Conservation (phyloP, 2,329 filamentous ascomycete species). For the Plectosphaerella sp. region DNA sequence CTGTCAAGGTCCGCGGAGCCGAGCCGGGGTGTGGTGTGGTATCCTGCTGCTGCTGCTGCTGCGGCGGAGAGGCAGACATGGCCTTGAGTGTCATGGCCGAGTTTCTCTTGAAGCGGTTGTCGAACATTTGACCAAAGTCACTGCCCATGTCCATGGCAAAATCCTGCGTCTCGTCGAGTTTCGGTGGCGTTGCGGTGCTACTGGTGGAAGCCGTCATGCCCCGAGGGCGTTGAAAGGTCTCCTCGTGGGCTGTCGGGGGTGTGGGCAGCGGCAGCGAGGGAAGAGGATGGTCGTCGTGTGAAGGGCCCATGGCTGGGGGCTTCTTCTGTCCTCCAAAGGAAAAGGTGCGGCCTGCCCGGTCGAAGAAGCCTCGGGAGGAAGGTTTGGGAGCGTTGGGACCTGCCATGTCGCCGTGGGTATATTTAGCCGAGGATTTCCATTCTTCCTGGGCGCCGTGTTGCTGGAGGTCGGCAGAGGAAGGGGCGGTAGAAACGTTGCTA, state of each 20-base stretch:
- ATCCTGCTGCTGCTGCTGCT: conserved; percentile 39
- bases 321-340: conserved; percentile 57
- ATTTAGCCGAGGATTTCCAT: conserved; percentile 30
- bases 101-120: conserved; percentile 35
- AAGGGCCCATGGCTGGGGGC: conserved; percentile 29
- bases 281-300: conserved; percentile 28
- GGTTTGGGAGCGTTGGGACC: conserved; percentile 41
- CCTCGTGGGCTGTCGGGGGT: conserved; percentile 19
- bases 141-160: conserved; percentile 50
- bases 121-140: conserved; percentile 55
- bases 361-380: conserved; percentile 44
- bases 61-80: conserved; percentile 26
- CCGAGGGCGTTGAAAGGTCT: conserved; percentile 32
- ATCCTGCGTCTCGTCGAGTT: conserved; percentile 37
- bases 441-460: conserved; percentile 32
- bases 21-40: conserved; percentile 14
- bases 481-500: conserved; percentile 58
- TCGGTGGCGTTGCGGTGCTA: conserved; percentile 48
- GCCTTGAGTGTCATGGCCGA: conserved; percentile 2
- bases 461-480: conserved; percentile 48
- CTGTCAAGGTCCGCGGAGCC: conserved; percentile 39
- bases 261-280: conserved; percentile 31
- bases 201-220: conserved; percentile 51
- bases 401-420: conserved; percentile 31
- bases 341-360: conserved; percentile 53